Percentiles rank a stretch among this genome's conserved stretches.
These are phyloP conservation scores for Aspergillus sp. DNA, from an alignment of 2,329 filamentous ascomycete species.

Conservation along the genomic window DNA sequence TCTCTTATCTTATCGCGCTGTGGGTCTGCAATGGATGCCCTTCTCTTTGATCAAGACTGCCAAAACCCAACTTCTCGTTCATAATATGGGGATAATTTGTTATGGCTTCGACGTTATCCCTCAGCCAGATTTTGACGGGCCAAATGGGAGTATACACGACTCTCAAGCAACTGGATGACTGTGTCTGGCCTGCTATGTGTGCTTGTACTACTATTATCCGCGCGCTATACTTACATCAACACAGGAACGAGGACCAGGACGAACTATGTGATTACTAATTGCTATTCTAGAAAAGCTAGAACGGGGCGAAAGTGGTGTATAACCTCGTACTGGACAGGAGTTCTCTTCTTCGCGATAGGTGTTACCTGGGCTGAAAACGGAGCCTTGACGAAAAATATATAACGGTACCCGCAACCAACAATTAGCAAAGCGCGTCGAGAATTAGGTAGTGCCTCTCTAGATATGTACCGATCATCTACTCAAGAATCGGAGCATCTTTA, in stretches of 20 bases:
- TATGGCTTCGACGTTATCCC: background rate
- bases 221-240: background rate
- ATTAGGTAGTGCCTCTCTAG: too few species aligned
- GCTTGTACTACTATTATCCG: background rate
- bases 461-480: background rate
- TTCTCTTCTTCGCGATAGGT: too few species aligned
- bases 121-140: constrained; percentile 16
- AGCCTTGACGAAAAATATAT: too few species aligned
- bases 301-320: too few species aligned
- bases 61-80: background rate
- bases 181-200: constrained; percentile 27
- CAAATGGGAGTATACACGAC: constrained; percentile 19
- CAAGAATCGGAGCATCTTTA: background rate
- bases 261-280: too few species aligned
- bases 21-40: background rate
- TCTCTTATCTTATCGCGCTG: background rate
- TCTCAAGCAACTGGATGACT: constrained; percentile 22
- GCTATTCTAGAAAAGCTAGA: too few species aligned
- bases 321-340: too few species aligned
- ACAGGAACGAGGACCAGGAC: constrained; percentile 21
- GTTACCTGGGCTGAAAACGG: too few species aligned
- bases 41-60: background rate
- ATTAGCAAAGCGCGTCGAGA: too few species aligned
- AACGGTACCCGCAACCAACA: too few species aligned
- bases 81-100: background rate